Evolutionary conservation across 139 green algal genomes (phyloP), one percentile per base, ranked within the genome.

Genomic region (Chlorella sp.): DNA sequence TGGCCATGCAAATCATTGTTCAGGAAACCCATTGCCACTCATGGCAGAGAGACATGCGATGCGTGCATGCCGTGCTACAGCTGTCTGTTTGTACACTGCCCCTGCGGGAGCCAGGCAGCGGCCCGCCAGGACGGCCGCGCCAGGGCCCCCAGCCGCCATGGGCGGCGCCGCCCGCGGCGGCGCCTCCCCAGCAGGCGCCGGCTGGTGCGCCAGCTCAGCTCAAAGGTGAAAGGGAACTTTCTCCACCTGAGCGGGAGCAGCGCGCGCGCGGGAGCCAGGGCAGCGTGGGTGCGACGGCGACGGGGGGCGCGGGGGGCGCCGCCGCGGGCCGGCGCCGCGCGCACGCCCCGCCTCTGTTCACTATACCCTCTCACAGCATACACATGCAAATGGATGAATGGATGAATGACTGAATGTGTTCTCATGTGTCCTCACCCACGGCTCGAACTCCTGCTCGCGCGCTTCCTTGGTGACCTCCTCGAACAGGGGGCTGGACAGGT

Each of bases 401-500:
- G 8, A 3, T 3, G 29, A 64, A 64, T 5, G 3, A 41, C 1
- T 25, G 56, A 11, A 41, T 4, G n/a, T 12, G 12, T 6, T 6
- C 25, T 17, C 12, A 8, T 11, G 7, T 7, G 33, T 5, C 8
- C 62, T 48, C 62, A 68, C 62, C 53, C 63, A 78, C 11, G 53
- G 51, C 65, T 72, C 74, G 38, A 78, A 65, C 48, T 56, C 41
- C 59, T 71, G 45, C 40, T 77, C 67, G 31, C 64, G 25, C 65
- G 53, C 68, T 56, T 82, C 77, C 45, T 82, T 48, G 40, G 38
- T 78, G 14, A 82, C 31, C 3, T 36, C 65, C 6, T 89, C 89
- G 81, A 96, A 98, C 33, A 98, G 86, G 60, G 93, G 90, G 21
- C 90, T 96, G 0, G 88, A 94, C 40, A 98, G 85, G 83, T 98